Evolutionary conservation across 306 rosid genomes (phyloP), one percentile per base, ranked within the genome.

Genomic region (Cucurbita moschata): DNA sequence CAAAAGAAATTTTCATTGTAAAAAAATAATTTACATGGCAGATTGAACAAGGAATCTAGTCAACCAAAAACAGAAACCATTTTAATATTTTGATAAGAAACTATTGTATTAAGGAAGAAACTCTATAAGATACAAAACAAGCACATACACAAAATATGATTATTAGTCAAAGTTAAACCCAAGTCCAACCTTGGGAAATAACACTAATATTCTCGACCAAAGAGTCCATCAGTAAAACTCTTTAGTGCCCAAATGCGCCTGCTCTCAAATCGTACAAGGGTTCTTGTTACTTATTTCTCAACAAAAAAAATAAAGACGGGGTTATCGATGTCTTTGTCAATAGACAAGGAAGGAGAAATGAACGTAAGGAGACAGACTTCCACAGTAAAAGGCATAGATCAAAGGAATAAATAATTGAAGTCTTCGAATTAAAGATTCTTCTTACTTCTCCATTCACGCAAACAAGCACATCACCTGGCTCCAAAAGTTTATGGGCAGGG

Each of bases 401-500:
- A 15, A 62, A 38, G 68, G 69, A 59, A 12, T 35, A 8, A 30
- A 68, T 7, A 44, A 12, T 21, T 21, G 26, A 63, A 15, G 50
- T 39, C 3, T 63, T 7, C 19, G 12, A 5, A 71, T 52, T 55
- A 30, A n/a, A 35, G 12, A 56, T 39, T 71, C 56, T 68, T 79
- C 98, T 86, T 86, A 90, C 98, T 78, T 94, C 90, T 50, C 98
- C 95, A 83, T 94, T 94, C 74, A 89, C 84, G 71, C 92, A 89
- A 79, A 94, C 92, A 83, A 94, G 97, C 71, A 94, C 90, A 77
- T 94, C 98, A 55, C 98, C 98, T 1, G 98, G 96, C 82, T 90
- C 97, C 88, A 94, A 84, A 85, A 80, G 79, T 80, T 89, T 87
- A 26, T 86, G 78, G 53, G 86, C 98, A 38, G 96, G 98, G 65